A percentile compares a stretch with the other conserved stretches of the same genome.
Conservation (phyloP, 768 basidiomycete species). For the Austroboletus festivus region DNA sequence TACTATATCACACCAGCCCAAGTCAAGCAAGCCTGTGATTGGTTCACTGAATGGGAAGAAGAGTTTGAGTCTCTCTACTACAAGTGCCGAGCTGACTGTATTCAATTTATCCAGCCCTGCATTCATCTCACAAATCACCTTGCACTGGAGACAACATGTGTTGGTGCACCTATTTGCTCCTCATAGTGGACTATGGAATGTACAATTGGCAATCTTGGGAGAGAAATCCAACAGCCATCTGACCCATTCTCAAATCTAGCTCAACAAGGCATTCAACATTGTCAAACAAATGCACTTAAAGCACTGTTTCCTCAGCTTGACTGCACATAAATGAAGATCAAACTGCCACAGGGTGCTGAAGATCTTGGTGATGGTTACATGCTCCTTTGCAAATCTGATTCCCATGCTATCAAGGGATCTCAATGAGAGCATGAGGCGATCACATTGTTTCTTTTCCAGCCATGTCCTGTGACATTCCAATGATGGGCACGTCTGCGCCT, state of each 20-base stretch:
- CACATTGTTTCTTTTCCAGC: too few species aligned
- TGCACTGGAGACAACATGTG: neutral
- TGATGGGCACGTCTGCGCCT: too few species aligned
- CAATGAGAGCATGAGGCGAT: too few species aligned
- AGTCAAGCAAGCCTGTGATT: conserved; percentile 1
- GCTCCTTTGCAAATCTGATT: too few species aligned
- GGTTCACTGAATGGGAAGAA: conserved; percentile 21
- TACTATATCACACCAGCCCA: conserved; percentile 11
- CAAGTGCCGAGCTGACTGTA: conserved; percentile 14
- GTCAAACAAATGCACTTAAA: neutral
- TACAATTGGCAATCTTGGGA: conserved; percentile 27
- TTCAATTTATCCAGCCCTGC: conserved; percentile 32
- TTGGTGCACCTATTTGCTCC: conserved; percentile 3
- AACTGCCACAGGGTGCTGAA: too few species aligned
- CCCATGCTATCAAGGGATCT: too few species aligned
- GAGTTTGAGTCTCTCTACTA: conserved; percentile 33
- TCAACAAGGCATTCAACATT: neutral
- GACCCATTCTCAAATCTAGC: conserved; percentile 1
- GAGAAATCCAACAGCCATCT: conserved; percentile 17
- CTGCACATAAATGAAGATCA: too few species aligned
- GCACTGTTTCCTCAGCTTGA: neutral
- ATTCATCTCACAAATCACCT: conserved; percentile 22
- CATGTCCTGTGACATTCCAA: too few species aligned
- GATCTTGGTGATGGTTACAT: too few species aligned
- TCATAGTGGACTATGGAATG: conserved; percentile 33